Conservation (phyloP, 495 filamentous ascomycete species). For the Hypoxylon fuscum region DNA sequence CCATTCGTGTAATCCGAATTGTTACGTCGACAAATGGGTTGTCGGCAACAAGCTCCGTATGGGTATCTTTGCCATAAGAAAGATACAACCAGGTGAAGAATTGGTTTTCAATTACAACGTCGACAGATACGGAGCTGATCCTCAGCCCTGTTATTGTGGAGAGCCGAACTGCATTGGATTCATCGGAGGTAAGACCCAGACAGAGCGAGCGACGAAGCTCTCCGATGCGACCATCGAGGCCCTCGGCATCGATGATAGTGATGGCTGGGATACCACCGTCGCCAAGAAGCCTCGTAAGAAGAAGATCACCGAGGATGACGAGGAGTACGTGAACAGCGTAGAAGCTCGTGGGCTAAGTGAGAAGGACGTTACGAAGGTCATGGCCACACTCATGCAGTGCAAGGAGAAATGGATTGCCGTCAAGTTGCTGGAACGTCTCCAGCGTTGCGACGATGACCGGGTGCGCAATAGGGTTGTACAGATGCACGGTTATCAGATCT, state of each 20-base stretch:
- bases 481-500: slow-evolving; percentile 96
- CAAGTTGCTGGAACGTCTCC: slow-evolving; percentile 90
- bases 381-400: slow-evolving; percentile 98
- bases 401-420: slow-evolving; percentile 99
- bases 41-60: slow-evolving; percentile 98
- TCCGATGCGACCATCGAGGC: slow-evolving; percentile 92
- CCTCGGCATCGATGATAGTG: slow-evolving; percentile 91
- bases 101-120: slow-evolving; percentile 99
- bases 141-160: slow-evolving; percentile 95
- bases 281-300: slow-evolving; percentile 91
- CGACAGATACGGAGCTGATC: slow-evolving; percentile 95
- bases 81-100: slow-evolving; percentile 89
- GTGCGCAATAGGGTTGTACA: slow-evolving; percentile 89
- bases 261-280: slow-evolving; percentile 89
- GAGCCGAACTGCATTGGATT: slow-evolving; percentile 95
- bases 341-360: slow-evolving; percentile 86
- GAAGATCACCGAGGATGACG: slow-evolving; percentile 93
- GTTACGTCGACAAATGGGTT: slow-evolving; percentile 99
- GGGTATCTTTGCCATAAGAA: slow-evolving; percentile 95
- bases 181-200: slow-evolving; percentile 97
- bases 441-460: slow-evolving; percentile 87
- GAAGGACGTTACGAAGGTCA: slow-evolving; percentile 92
- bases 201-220: slow-evolving; percentile 91
- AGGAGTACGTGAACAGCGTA: slow-evolving; percentile 93
- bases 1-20: slow-evolving; percentile 98